phyloP scores from a whole-genome alignment of 495 filamentous ascomycete genomes.

The Aspergillus asperescens region DNA sequence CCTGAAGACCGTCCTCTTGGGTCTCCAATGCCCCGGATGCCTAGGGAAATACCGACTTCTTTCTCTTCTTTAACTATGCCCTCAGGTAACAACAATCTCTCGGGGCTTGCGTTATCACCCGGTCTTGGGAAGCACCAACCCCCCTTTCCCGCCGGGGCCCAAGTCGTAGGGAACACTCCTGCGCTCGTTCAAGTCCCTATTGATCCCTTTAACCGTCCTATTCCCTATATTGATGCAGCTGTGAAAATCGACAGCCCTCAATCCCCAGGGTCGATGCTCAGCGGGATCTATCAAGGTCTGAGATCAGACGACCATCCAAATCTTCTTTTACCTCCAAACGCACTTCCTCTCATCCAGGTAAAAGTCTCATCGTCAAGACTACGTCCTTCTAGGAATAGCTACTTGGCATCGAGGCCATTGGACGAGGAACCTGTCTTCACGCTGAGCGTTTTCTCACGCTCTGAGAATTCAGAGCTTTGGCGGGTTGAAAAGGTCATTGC shows the following conservation, averaged over 20 bases:
- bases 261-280: constrained; percentile 20
- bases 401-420: constrained; percentile 56
- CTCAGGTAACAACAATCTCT: constrained; percentile 50
- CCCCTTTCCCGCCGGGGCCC: constrained; percentile 41
- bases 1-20: constrained; percentile 69
- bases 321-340: constrained; percentile 79
- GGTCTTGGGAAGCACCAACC: constrained; percentile 62
- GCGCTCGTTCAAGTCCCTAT: neutral
- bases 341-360: constrained; percentile 79
- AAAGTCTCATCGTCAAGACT: constrained; percentile 89
- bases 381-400: constrained; percentile 80
- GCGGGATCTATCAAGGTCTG: constrained; percentile 58
- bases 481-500: constrained; percentile 85
- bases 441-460: constrained; percentile 73
- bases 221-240: constrained; percentile 39
- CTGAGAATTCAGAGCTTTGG: constrained; percentile 79
- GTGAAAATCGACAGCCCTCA: constrained; percentile 36
- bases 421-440: constrained; percentile 95
- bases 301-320: constrained; percentile 79
- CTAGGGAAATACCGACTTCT: constrained; percentile 44
- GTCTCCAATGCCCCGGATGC: constrained; percentile 65
- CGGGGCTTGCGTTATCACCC: constrained; percentile 64
- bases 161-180: constrained; percentile 10
- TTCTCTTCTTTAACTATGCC: constrained; percentile 62
- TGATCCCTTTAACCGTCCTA: constrained; percentile 17